These are phyloP conservation scores for Alternaria triticina DNA, from an alignment of 2,329 filamentous ascomycete genomes.

Conservation along the genomic window DNA sequence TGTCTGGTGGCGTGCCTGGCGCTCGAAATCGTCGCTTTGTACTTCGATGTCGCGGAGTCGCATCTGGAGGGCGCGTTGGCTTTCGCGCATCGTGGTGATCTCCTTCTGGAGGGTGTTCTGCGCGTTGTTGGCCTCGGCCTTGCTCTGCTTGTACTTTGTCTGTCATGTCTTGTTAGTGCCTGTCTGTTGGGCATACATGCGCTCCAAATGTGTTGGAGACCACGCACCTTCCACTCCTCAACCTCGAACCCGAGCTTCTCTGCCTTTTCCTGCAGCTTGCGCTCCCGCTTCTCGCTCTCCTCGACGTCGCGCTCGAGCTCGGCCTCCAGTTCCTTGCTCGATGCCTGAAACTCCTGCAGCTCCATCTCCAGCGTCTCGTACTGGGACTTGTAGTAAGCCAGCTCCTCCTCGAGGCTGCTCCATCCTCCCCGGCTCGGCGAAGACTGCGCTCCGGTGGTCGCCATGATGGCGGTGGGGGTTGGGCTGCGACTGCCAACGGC, in stretches of 20 bases:
- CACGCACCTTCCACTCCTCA: constrained; percentile 93
- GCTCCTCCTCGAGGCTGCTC: constrained; percentile 68
- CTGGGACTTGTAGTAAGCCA: constrained; percentile 94
- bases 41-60: constrained; percentile 94
- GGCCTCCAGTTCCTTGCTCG: constrained; percentile 90
- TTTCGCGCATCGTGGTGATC: constrained; percentile 86
- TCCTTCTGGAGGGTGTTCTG: constrained; percentile 93
- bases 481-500: constrained; percentile 20
- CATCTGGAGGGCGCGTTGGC: constrained; percentile 80
- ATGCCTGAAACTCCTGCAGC: constrained; percentile 90
- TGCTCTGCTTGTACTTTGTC: constrained; percentile 96
- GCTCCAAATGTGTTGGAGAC: background rate
- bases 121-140: constrained; percentile 81
- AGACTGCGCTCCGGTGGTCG: constrained; percentile 23
- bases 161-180: constrained; percentile 46
- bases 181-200: background rate
- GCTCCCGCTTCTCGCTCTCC: constrained; percentile 90
- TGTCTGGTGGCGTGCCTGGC: constrained; percentile 92
- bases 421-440: constrained; percentile 42
- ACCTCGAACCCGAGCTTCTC: constrained; percentile 87
- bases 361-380: constrained; percentile 93
- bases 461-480: constrained; percentile 39
- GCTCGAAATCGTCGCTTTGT: constrained; percentile 97
- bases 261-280: constrained; percentile 82
- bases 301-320: constrained; percentile 97